Conservation (phyloP, 1,284 basidiomycete species). For the Pseudozyma pruni region DNA sequence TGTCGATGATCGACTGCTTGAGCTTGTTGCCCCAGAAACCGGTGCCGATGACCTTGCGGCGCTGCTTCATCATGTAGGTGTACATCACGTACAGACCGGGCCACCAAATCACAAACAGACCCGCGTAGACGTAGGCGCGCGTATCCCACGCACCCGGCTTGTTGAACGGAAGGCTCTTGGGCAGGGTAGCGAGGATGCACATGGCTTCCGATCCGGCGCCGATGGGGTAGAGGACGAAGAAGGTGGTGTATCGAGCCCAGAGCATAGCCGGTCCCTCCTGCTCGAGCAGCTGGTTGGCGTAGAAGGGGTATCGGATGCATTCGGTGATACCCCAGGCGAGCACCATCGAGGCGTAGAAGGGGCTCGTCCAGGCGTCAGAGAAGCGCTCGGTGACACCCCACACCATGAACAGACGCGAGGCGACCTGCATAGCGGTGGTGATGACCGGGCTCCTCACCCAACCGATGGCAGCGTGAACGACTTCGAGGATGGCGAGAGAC, state of each 20-base stretch:
- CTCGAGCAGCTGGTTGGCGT: slow-evolving; percentile 75
- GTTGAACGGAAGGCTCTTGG: slow-evolving; percentile 65
- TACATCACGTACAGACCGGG: slow-evolving; percentile 89
- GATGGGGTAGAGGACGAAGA: slow-evolving; percentile 89
- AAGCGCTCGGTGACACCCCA: slow-evolving; percentile 73
- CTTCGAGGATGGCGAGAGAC: slow-evolving; percentile 59
- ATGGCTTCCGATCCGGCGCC: slow-evolving; percentile 91
- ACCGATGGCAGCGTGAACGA: slow-evolving; percentile 79
- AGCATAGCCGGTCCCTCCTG: slow-evolving; percentile 52
- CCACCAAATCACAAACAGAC: slow-evolving; percentile 87
- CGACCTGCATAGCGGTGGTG: slow-evolving; percentile 87
- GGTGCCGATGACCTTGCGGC: slow-evolving; percentile 78
- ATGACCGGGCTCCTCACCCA: slow-evolving; percentile 85
- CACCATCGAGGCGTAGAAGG: slow-evolving; percentile 89
- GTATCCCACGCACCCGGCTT: slow-evolving; percentile 41
- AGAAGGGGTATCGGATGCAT: slow-evolving; percentile 90
- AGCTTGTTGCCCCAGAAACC: slow-evolving; percentile 63
- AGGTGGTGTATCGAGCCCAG: slow-evolving; percentile 79
- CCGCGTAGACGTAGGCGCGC: slow-evolving; percentile 70
- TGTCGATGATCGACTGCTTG: slow-evolving; percentile 36
- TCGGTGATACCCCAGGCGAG: slow-evolving; percentile 93
- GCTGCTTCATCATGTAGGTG: slow-evolving; percentile 86
- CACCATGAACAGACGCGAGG: slow-evolving; percentile 84
- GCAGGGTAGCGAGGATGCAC: slow-evolving; percentile 82
- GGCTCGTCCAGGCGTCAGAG: slow-evolving; percentile 71